These are phyloP conservation scores for Neospermospora avenae DNA, from an alignment of 2,329 filamentous ascomycete genomes.

Conservation along the genomic window DNA sequence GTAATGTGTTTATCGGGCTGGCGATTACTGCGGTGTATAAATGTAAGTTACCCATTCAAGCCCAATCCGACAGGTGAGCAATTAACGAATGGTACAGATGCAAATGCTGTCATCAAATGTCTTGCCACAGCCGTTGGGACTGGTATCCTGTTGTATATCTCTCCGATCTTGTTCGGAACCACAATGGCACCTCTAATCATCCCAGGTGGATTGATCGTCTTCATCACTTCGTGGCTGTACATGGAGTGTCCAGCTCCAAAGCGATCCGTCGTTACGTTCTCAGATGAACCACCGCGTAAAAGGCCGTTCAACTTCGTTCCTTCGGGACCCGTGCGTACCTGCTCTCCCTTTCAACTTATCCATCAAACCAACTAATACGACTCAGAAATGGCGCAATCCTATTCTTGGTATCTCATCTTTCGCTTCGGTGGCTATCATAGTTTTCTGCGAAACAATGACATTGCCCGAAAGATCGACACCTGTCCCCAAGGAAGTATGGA, in stretches of 20 bases:
- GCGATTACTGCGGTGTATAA: slow-evolving; percentile 38
- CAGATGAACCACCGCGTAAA: slow-evolving; percentile 5
- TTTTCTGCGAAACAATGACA: slow-evolving; percentile 4
- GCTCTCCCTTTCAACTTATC: background rate
- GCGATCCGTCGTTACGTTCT: slow-evolving; percentile 15
- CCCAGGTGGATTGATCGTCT: slow-evolving; percentile 33
- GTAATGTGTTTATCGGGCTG: slow-evolving; percentile 37
- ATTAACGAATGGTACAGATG: slow-evolving; percentile 23
- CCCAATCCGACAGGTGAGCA: no score
- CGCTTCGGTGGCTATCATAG: slow-evolving; percentile 3
- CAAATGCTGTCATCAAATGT: slow-evolving; percentile 37
- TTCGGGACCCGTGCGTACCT: background rate
- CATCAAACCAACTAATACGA: background rate
- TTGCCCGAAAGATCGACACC: background rate
- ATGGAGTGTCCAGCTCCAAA: slow-evolving; percentile 33
- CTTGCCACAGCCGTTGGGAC: slow-evolving; percentile 36
- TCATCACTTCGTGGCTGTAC: slow-evolving; percentile 35
- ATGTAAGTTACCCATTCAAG: slow-evolving; percentile 30
- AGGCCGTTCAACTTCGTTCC: background rate
- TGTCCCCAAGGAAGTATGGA: slow-evolving; percentile 10
- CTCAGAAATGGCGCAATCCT: background rate
- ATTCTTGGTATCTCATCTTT: slow-evolving; percentile 5
- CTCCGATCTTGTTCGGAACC: slow-evolving; percentile 35
- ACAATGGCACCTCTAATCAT: slow-evolving; percentile 31
- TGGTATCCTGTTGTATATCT: slow-evolving; percentile 35